Conservation (phyloP, 192 early-diverging fungal species). For the Coemansia sp. region DNA sequence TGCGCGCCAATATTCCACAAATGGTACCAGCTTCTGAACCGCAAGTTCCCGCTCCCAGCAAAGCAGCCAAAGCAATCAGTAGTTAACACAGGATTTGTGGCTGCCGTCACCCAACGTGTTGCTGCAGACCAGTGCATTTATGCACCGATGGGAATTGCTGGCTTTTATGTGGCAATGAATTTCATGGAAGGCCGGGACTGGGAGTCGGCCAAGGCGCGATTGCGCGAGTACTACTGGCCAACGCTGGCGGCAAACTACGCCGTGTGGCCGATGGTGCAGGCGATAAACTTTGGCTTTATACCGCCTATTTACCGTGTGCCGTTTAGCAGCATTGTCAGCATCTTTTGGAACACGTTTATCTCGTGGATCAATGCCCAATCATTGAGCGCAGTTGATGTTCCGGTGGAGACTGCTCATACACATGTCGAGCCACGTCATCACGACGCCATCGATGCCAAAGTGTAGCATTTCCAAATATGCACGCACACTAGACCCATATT, state of each 20-base stretch:
- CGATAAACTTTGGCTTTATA: conserved; percentile 70
- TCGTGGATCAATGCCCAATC: conserved; percentile 61
- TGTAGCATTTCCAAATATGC: conserved; percentile 1
- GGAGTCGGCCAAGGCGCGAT: conserved; percentile 58
- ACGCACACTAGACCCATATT: background rate
- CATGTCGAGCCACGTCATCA: conserved; percentile 12
- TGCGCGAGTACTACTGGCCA: conserved; percentile 59
- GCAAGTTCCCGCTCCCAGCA: conserved; percentile 56
- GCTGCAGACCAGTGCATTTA: conserved; percentile 64
- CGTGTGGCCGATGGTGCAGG: conserved; percentile 73
- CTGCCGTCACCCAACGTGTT: conserved; percentile 56
- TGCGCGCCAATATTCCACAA: conserved; percentile 68
- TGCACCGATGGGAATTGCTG: conserved; percentile 67
- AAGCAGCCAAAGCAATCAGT: background rate
- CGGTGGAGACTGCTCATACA: conserved; percentile 36
- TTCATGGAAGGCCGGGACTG: conserved; percentile 57
- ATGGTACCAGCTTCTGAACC: conserved; percentile 72
- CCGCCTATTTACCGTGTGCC: conserved; percentile 67
- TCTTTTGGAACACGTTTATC: conserved; percentile 76
- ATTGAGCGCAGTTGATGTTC: conserved; percentile 21
- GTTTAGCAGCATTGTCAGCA: conserved; percentile 67
- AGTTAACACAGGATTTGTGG: background rate
- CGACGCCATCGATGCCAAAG: conserved; percentile 13
- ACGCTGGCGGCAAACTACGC: conserved; percentile 70
- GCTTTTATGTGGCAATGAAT: conserved; percentile 67